Conservation (phyloP, 352 stramenopile species). For the Phytophthora hibernalis region DNA sequence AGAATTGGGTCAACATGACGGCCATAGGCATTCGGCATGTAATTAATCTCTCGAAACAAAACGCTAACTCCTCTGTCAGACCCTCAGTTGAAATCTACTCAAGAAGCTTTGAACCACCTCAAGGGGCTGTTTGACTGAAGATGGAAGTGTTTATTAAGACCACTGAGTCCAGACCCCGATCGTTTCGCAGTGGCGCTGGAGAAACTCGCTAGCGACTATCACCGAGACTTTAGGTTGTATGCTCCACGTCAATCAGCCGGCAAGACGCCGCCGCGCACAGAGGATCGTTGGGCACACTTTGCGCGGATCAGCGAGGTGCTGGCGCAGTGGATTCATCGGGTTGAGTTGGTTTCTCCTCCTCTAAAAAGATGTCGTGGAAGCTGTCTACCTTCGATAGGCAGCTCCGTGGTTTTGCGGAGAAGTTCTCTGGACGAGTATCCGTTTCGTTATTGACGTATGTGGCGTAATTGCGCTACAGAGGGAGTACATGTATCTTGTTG, state of each 20-base stretch:
- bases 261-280: conserved; percentile 4
- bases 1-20: not conserved
- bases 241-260: conserved; percentile 3
- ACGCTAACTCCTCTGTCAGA: conserved; percentile 2
- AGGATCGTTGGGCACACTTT: conserved; percentile 10
- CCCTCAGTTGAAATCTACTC: conserved; percentile 3
- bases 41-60: not conserved
- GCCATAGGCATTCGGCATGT: not conserved
- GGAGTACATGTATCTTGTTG: too few species aligned
- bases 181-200: conserved; percentile 7
- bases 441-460: conserved; percentile 7
- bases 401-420: conserved; percentile 7
- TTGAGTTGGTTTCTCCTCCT: not conserved
- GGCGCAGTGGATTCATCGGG: conserved; percentile 7
- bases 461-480: too few species aligned
- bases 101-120: conserved; percentile 6
- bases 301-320: conserved; percentile 5
- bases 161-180: not conserved
- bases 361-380: not conserved
- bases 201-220: conserved; percentile 1
- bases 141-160: conserved; percentile 5
- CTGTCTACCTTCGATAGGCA: conserved; percentile 8
- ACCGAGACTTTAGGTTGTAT: conserved; percentile 10
- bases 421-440: conserved; percentile 9
- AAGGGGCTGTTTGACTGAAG: too few species aligned